These are phyloP conservation scores for Punica granatum DNA, from an alignment of 345 rosid genomes.

Conservation along the genomic window DNA sequence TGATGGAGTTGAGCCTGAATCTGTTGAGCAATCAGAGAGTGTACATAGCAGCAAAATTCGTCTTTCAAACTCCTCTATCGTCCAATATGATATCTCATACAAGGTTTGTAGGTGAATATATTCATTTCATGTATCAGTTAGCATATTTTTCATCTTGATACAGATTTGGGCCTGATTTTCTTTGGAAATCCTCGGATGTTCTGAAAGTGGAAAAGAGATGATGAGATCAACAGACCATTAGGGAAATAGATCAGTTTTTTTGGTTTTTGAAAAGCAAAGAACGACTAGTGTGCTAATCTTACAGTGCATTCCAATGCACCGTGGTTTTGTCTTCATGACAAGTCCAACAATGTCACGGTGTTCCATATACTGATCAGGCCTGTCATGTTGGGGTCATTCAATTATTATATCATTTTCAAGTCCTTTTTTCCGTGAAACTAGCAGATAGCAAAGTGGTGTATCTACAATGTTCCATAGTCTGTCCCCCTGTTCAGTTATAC, in stretches of 20 bases:
- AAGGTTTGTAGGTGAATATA: conserved; percentile 46
- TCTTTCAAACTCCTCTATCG: conserved; percentile 23
- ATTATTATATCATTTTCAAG: background rate
- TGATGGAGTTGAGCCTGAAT: conserved; percentile 26
- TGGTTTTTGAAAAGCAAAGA: background rate
- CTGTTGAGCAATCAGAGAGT: conserved; percentile 23
- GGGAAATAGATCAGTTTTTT: background rate
- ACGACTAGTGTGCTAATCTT: background rate
- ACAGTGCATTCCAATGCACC: too few species aligned
- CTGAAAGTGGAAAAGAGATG: background rate
- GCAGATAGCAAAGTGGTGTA: background rate
- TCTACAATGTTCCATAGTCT: background rate
- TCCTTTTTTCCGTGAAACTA: background rate
- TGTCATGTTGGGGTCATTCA: background rate
- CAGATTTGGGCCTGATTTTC: background rate
- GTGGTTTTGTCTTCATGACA: too few species aligned
- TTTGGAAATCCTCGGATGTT: background rate
- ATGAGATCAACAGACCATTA: background rate
- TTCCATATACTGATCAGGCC: background rate
- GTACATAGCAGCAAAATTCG: conserved; percentile 29
- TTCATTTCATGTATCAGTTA: background rate
- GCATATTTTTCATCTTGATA: background rate
- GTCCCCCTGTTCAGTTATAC: background rate
- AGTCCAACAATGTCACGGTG: background rate
- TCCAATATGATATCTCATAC: conserved; percentile 36